Conservation (phyloP, 805 yeast species). For the Torulaspora maleeae region DNA sequence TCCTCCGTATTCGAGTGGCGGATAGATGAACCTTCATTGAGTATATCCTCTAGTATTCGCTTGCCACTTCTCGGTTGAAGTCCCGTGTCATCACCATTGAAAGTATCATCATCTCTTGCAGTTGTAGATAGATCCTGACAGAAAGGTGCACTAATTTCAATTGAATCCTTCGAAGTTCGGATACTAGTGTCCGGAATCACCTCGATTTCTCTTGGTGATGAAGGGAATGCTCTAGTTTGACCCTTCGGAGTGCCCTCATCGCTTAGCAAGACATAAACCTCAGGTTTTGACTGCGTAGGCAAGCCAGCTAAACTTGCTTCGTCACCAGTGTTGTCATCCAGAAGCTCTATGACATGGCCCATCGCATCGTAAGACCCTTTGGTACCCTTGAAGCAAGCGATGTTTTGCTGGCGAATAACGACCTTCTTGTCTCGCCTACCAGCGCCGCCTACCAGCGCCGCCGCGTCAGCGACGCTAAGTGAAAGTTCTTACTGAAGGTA, state of each 20-base stretch:
- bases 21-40: slow-evolving; percentile 15
- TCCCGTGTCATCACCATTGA: not conserved
- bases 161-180: slow-evolving; percentile 10
- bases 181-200: slow-evolving; percentile 1
- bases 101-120: not conserved
- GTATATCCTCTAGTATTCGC: slow-evolving; percentile 17
- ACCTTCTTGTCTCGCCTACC: not conserved
- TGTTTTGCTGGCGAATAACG: not conserved
- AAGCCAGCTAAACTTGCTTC: not conserved
- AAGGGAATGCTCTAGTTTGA: slow-evolving; percentile 7
- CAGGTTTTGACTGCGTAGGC: slow-evolving; percentile 1
- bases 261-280: slow-evolving; percentile 5
- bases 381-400: too few species aligned
- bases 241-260: slow-evolving; percentile 5
- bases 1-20: not conserved
- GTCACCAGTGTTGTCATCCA: slow-evolving; percentile 5
- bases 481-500: not conserved
- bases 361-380: not conserved
- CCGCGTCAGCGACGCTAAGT: not conserved
- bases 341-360: slow-evolving; percentile 11
- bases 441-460: too few species aligned
- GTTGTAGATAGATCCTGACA: slow-evolving; percentile 20
- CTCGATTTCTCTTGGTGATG: slow-evolving; percentile 14
- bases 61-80: slow-evolving; percentile 2
- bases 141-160: slow-evolving; percentile 25